These are phyloP conservation scores for Dacryopinax primogenitus DNA, from an alignment of 768 basidiomycete species.

Conservation along the genomic window DNA sequence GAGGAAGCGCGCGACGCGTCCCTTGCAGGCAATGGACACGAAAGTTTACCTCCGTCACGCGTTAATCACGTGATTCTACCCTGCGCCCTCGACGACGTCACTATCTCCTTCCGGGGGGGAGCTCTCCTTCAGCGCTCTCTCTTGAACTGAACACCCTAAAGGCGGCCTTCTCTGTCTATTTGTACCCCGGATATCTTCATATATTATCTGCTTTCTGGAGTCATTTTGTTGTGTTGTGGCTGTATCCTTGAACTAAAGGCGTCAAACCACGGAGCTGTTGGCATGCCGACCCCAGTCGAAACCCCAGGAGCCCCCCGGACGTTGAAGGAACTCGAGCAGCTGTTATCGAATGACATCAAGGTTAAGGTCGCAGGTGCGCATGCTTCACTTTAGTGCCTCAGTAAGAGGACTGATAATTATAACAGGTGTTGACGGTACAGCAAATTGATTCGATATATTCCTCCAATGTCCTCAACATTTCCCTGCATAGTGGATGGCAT, in stretches of 20 bases:
- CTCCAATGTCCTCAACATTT: neutral
- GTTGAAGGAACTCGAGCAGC: slow-evolving; percentile 41
- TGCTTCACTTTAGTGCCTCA: neutral
- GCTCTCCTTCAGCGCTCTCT: too few relatives aligned
- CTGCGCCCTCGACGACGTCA: neutral
- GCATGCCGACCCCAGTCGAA: slow-evolving; percentile 16
- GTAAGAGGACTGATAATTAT: neutral
- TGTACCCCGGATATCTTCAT: too few relatives aligned
- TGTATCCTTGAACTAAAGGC: too few relatives aligned
- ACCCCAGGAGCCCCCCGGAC: slow-evolving; percentile 37
- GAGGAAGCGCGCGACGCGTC: slow-evolving; percentile 8
- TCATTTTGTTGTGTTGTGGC: too few relatives aligned
- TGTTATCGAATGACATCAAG: slow-evolving; percentile 56
- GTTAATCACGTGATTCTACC: neutral
- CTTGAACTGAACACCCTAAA: too few relatives aligned
- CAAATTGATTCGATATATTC: neutral
- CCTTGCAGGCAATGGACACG: neutral
- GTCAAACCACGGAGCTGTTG: neutral
- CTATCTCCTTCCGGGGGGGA: too few relatives aligned
- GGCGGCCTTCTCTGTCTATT: too few relatives aligned
- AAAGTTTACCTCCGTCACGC: slow-evolving; percentile 2
- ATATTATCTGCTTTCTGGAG: too few relatives aligned
- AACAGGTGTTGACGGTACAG: slow-evolving; percentile 55
- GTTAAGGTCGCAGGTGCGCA: slow-evolving; percentile 82
- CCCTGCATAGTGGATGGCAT: slow-evolving; percentile 74